Percentiles rank a stretch among this genome's conserved stretches.
Conservation (phyloP, 108 stramenopile genomes). For the Mayamaea pseudoterrestris region DNA sequence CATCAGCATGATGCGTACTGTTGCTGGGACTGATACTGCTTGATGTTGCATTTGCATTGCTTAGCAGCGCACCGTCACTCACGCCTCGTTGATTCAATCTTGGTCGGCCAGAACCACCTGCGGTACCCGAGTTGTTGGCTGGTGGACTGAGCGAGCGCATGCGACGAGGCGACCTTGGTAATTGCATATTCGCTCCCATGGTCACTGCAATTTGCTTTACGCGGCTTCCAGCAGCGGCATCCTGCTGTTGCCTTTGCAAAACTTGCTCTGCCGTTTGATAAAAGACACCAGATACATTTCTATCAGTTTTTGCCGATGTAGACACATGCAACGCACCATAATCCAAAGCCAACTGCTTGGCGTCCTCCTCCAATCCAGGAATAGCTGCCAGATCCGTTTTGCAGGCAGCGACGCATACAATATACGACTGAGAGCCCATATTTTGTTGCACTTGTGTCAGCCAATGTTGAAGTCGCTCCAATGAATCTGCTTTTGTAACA, state of each 20-base stretch:
- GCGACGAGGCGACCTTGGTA: no score
- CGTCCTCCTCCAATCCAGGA: conserved; percentile 28
- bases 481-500: conserved; percentile 32
- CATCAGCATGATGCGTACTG: no score
- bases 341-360: conserved; percentile 36
- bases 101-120: no score
- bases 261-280: conserved; percentile 42
- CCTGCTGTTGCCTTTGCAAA: conserved; percentile 14
- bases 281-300: conserved; percentile 49
- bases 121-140: no score
- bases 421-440: conserved; percentile 19
- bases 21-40: no score
- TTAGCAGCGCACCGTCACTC: no score
- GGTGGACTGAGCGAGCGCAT: no score
- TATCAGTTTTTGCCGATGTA: conserved; percentile 62
- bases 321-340: conserved; percentile 46
- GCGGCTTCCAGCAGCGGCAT: no score
- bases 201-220: no score
- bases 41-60: no score
- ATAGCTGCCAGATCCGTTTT: conserved; percentile 43
- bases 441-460: conserved; percentile 16
- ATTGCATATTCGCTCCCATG: no score
- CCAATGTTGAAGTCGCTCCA: conserved; percentile 37
- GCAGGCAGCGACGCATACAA: conserved; percentile 62
- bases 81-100: no score